Conservation (phyloP, 768 basidiomycete species). For the Lactifluus hygrophoroides region DNA sequence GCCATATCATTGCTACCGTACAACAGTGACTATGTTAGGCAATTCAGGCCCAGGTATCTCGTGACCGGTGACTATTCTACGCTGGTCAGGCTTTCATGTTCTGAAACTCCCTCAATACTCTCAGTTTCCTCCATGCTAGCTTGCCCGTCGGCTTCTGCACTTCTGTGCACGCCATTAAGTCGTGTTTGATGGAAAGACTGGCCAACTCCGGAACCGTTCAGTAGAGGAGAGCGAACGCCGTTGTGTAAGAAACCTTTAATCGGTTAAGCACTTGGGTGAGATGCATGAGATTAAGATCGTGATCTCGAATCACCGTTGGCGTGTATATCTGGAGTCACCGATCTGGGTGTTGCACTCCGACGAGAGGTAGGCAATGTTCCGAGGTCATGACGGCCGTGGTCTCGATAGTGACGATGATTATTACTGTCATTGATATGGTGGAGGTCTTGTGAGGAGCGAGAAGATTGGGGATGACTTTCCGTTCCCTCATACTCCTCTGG, state of each 20-base stretch:
- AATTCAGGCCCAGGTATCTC: conserved; percentile 9
- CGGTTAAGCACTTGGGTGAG: conserved; percentile 14
- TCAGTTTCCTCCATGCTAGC: conserved; percentile 10
- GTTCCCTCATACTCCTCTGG: conserved; percentile 16
- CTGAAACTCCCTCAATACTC: conserved; percentile 10
- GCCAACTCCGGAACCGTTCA: background rate
- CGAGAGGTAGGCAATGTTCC: background rate
- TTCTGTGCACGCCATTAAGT: background rate
- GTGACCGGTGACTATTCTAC: conserved; percentile 15
- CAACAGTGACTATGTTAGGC: conserved; percentile 14
- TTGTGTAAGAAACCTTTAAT: conserved; percentile 15
- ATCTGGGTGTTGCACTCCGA: background rate
- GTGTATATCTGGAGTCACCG: conserved; percentile 6
- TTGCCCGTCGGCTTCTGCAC: background rate
- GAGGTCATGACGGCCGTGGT: conserved; percentile 14
- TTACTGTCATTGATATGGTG: background rate
- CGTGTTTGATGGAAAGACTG: background rate
- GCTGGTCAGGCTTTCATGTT: conserved; percentile 19
- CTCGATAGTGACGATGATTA: conserved; percentile 5
- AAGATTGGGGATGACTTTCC: conserved; percentile 9
- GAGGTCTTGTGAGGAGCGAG: conserved; percentile 16
- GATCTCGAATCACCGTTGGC: conserved; percentile 20
- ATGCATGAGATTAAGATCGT: conserved; percentile 9
- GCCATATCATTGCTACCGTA: background rate
- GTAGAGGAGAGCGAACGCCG: conserved; percentile 8